These are phyloP conservation scores for Emydomyces testavorans DNA, from an alignment of 2,329 filamentous ascomycete species.

Conservation along the genomic window DNA sequence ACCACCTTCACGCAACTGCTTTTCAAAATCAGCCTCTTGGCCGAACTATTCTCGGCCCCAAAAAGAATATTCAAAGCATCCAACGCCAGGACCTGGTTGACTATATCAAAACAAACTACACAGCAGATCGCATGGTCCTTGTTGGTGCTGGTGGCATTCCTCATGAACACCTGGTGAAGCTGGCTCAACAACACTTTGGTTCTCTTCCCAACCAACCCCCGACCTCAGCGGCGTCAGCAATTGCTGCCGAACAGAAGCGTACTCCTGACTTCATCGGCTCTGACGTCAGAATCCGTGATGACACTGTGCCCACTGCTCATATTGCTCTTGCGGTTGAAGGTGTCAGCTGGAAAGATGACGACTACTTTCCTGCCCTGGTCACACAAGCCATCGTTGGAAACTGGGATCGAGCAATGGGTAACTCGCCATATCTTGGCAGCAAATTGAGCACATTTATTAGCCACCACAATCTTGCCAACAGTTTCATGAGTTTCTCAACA, in stretches of 20 bases:
- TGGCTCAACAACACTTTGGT: slow-evolving; percentile 93
- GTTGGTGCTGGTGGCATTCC: slow-evolving; percentile 90
- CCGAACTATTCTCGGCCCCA: slow-evolving; percentile 93
- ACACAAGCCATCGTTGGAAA: slow-evolving; percentile 98
- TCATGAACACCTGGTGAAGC: slow-evolving; percentile 84
- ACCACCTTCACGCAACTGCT: slow-evolving; percentile 95
- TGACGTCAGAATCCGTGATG: slow-evolving; percentile 88
- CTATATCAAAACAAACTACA: slow-evolving; percentile 99
- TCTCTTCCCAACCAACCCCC: slow-evolving; percentile 63
- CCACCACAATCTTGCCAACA: slow-evolving; percentile 92
- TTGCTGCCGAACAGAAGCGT: slow-evolving; percentile 65
- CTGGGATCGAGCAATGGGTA: slow-evolving; percentile 98
- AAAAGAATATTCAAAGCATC: slow-evolving; percentile 97
- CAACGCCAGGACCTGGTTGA: slow-evolving; percentile 76
- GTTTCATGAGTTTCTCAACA: slow-evolving; percentile 99
- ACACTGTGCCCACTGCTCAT: slow-evolving; percentile 91
- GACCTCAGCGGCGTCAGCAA: slow-evolving; percentile 58
- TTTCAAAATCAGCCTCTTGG: slow-evolving; percentile 94
- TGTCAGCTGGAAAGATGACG: slow-evolving; percentile 98
- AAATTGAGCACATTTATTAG: slow-evolving; percentile 92
- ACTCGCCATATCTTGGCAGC: slow-evolving; percentile 92
- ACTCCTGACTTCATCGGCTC: slow-evolving; percentile 94
- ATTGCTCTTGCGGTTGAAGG: slow-evolving; percentile 97
- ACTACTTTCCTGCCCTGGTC: slow-evolving; percentile 97
- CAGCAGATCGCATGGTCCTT: slow-evolving; percentile 97